These are phyloP conservation scores for Mycena sp. DNA, from an alignment of 1,284 basidiomycete genomes.

Conservation along the genomic window DNA sequence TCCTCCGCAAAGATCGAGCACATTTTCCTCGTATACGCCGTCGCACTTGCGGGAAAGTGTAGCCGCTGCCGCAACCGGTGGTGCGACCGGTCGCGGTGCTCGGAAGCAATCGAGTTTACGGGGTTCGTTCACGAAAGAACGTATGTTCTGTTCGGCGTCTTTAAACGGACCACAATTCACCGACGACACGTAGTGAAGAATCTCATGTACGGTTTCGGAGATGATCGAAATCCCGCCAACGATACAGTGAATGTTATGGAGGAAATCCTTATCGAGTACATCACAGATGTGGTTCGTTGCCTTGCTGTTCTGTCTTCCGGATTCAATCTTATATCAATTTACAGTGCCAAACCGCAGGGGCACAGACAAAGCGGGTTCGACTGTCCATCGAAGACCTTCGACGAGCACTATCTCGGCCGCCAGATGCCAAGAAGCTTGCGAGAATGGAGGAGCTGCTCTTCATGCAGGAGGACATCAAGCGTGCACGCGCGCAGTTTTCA, in stretches of 20 bases:
- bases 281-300: conserved; percentile 83
- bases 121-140: conserved; percentile 82
- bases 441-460: conserved; percentile 90
- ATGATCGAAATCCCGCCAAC: conserved; percentile 87
- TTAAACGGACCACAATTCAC: conserved; percentile 31
- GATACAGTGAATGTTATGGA: conserved; percentile 94
- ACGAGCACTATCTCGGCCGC: conserved; percentile 77
- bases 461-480: conserved; percentile 93
- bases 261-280: conserved; percentile 92
- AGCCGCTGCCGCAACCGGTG: conserved; percentile 52
- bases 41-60: conserved; percentile 32
- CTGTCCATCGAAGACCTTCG: conserved; percentile 86
- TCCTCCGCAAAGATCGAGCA: conserved; percentile 31
- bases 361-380: conserved; percentile 75
- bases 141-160: conserved; percentile 55
- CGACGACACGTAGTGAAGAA: conserved; percentile 70
- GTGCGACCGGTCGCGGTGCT: conserved; percentile 54
- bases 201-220: conserved; percentile 96
- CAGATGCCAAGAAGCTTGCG: conserved; percentile 88
- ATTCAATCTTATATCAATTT: neutral
- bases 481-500: conserved; percentile 85
- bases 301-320: conserved; percentile 21
- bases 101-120: conserved; percentile 74
- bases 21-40: conserved; percentile 31
- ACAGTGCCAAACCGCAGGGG: conserved; percentile 79